A percentile compares a stretch with the other conserved stretches of the same genome.
Conservation (phyloP, 805 yeast species). For the Cyberlindnera japonica region DNA sequence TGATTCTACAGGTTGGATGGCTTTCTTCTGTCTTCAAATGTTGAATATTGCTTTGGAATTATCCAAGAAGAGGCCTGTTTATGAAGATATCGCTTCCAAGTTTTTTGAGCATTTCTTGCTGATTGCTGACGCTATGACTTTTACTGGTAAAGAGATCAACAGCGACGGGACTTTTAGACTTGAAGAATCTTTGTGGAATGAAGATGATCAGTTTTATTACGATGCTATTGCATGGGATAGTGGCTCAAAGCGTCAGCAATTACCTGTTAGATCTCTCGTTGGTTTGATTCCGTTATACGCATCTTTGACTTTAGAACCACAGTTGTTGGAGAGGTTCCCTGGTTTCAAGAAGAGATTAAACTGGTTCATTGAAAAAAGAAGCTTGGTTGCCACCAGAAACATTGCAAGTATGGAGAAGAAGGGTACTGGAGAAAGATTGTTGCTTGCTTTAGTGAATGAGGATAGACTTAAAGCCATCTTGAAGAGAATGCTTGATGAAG, state of each 20-base stretch:
- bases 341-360: slow-evolving; percentile 76
- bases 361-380: slow-evolving; percentile 76
- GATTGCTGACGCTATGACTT: slow-evolving; percentile 93
- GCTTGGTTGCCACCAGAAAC: slow-evolving; percentile 69
- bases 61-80: slow-evolving; percentile 79
- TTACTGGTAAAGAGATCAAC: slow-evolving; percentile 32
- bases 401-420: slow-evolving; percentile 74
- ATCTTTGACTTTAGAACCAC: slow-evolving; percentile 82
- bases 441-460: slow-evolving; percentile 74
- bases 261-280: slow-evolving; percentile 85
- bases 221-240: slow-evolving; percentile 83
- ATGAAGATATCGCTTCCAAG: slow-evolving; percentile 91
- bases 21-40: slow-evolving; percentile 86
- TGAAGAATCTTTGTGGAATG: slow-evolving; percentile 81
- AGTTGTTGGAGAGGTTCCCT: slow-evolving; percentile 70
- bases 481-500: slow-evolving; percentile 77
- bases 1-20: slow-evolving; percentile 98
- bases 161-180: slow-evolving; percentile 37
- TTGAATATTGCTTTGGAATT: slow-evolving; percentile 87
- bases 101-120: slow-evolving; percentile 89
- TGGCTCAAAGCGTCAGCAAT: slow-evolving; percentile 55
- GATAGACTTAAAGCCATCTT: slow-evolving; percentile 75
- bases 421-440: slow-evolving; percentile 79
- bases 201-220: slow-evolving; percentile 80
- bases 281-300: slow-evolving; percentile 93